Evolutionary conservation across 805 yeast species (phyloP).

Genomic region (Ogataea nakhonphanomensis): DNA sequence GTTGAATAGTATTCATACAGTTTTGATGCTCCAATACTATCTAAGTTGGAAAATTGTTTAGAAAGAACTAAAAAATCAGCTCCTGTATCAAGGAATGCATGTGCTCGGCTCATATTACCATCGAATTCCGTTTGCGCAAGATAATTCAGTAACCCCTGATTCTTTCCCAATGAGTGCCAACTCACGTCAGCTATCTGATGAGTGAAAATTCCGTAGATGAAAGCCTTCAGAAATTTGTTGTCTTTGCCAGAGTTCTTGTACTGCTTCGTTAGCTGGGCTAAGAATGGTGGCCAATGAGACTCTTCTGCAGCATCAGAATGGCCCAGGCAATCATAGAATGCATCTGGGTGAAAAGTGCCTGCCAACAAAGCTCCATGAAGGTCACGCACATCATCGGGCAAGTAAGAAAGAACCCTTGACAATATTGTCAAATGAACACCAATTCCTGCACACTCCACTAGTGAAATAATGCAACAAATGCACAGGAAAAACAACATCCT

Average conservation of each 20-base stretch:
- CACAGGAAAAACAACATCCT: not conserved
- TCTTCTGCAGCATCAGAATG: conserved; percentile 52
- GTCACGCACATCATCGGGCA: conserved; percentile 34
- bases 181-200: conserved; percentile 65
- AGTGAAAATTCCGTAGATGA: conserved; percentile 53
- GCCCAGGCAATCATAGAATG: conserved; percentile 58
- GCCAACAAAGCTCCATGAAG: conserved; percentile 39
- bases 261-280: conserved; percentile 42
- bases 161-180: conserved; percentile 61
- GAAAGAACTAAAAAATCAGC: conserved; percentile 56
- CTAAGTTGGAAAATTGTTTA: conserved; percentile 33
- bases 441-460: conserved; percentile 24
- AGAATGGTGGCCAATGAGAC: conserved; percentile 70
- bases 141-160: conserved; percentile 53
- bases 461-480: not conserved
- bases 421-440: conserved; percentile 37
- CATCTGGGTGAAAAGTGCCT: conserved; percentile 70
- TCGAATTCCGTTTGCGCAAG: conserved; percentile 52
- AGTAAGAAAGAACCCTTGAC: conserved; percentile 26
- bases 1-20: conserved; percentile 26
- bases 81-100: conserved; percentile 54
- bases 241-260: conserved; percentile 24
- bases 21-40: conserved; percentile 3
- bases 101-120: conserved; percentile 49
- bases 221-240: conserved; percentile 41